Conservation (phyloP, 306 rosid species). For the Hylodesmum podocarpum region DNA sequence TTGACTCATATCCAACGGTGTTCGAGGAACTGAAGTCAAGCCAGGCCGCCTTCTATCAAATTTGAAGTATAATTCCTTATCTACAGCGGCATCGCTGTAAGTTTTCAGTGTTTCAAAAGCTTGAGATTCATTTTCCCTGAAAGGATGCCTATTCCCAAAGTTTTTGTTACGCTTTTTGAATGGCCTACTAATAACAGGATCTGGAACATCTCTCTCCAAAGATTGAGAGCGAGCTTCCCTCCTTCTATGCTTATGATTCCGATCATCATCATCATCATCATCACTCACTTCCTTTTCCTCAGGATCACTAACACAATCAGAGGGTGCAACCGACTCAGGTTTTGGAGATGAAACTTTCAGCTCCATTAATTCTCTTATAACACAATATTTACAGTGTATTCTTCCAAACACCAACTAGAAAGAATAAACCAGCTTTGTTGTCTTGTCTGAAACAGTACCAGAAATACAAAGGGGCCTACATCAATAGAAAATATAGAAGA, state of each 20-base stretch:
- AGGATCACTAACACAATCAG: constrained; percentile 74
- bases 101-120: constrained; percentile 57
- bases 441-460: constrained; percentile 28
- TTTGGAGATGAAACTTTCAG: constrained; percentile 75
- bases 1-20: constrained; percentile 67
- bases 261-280: constrained; percentile 93
- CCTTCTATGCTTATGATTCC: constrained; percentile 94
- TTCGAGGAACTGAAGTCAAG: constrained; percentile 49
- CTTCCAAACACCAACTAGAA: constrained; percentile 41
- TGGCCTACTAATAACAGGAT: constrained; percentile 71
- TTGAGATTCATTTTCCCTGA: constrained; percentile 79
- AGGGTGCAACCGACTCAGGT: constrained; percentile 56
- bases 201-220: constrained; percentile 72
- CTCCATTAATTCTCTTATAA: constrained; percentile 57
- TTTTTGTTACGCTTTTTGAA: constrained; percentile 73
- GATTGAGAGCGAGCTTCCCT: constrained; percentile 76
- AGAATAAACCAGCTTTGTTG: constrained; percentile 38
- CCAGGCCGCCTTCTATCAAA: constrained; percentile 82
- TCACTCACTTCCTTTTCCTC: constrained; percentile 97
- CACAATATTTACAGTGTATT: constrained; percentile 35
- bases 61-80: constrained; percentile 58
- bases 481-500: constrained; percentile 18
- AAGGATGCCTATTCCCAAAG: constrained; percentile 63
- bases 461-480: constrained; percentile 41
- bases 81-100: constrained; percentile 45